These are phyloP conservation scores for Solanum aculeatissimum DNA, from an alignment of 305 asterid genomes.

Conservation along the genomic window DNA sequence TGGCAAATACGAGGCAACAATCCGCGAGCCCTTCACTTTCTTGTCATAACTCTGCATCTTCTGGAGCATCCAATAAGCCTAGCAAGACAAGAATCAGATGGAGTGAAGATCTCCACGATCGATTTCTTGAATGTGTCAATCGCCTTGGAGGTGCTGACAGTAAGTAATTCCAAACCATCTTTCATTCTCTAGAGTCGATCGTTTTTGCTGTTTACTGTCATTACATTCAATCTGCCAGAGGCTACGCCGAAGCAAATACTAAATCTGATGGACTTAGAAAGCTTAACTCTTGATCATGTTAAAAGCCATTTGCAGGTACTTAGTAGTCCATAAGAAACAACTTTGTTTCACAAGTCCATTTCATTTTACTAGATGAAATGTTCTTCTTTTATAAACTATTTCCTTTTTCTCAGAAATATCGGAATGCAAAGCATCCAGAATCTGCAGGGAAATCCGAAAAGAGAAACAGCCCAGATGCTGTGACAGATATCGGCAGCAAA, in stretches of 20 bases:
- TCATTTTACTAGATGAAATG: not conserved
- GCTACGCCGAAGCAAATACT: constrained; percentile 91
- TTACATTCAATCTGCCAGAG: constrained; percentile 22
- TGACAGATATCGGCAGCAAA: constrained; percentile 28
- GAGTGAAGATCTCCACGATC: constrained; percentile 78
- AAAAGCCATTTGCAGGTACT: constrained; percentile 93
- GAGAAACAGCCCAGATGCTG: constrained; percentile 11
- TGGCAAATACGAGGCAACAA: constrained; percentile 11
- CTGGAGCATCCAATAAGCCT: constrained; percentile 11
- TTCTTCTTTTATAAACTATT: not conserved
- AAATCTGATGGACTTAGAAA: constrained; percentile 62
- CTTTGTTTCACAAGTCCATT: not conserved
- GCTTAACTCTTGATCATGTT: constrained; percentile 76
- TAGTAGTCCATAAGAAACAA: not conserved
- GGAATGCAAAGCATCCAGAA: constrained; percentile 59
- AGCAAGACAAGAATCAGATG: constrained; percentile 69
- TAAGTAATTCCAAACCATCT: constrained; percentile 19
- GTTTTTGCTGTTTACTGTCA: not conserved
- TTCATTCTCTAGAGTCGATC: not conserved
- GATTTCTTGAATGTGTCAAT: constrained; percentile 73
- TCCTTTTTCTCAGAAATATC: constrained; percentile 39
- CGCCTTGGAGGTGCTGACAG: constrained; percentile 86
- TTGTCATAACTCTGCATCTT: constrained; percentile 11
- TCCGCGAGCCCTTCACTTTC: constrained; percentile 7
- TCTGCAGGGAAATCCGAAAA: constrained; percentile 31